Evolutionary conservation across 2,329 filamentous ascomycete species (phyloP).

Genomic region (Alternaria alternata): DNA sequence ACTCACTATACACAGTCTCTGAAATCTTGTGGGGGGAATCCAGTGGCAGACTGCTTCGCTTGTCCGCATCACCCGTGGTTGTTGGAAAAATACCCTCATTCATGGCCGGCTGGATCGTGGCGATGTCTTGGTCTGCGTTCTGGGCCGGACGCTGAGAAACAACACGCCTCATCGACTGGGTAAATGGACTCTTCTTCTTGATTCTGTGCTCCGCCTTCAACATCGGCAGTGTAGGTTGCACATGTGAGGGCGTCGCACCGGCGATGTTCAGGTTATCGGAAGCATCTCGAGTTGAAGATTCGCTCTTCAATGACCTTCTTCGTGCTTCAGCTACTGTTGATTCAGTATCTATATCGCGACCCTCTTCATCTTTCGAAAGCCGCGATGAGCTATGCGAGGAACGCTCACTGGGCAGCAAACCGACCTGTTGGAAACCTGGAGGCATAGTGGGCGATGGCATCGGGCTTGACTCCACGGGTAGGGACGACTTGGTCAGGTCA

Average conservation of each 20-base stretch:
- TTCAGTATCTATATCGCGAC: neutral
- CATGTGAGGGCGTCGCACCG: neutral
- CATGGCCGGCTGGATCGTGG: neutral
- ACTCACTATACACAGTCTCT: neutral
- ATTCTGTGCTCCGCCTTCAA: neutral
- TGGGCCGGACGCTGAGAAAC: neutral
- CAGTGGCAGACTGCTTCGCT: neutral
- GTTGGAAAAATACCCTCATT: neutral
- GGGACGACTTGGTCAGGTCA: neutral
- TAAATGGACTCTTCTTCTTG: neutral
- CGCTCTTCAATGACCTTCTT: accelerated
- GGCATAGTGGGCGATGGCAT: constrained; percentile 8
- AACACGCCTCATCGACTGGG: neutral
- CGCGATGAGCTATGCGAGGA: neutral
- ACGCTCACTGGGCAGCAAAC: constrained; percentile 18
- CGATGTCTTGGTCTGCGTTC: neutral
- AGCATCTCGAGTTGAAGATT: neutral
- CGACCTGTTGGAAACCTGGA: constrained; percentile 16
- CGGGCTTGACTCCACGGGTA: neutral
- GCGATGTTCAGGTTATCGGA: neutral
- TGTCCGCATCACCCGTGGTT: neutral
- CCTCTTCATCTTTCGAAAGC: neutral
- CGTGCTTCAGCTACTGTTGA: neutral
- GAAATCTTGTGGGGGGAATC: neutral
- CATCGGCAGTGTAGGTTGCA: neutral